A percentile compares a stretch with the other conserved stretches of the same genome.
These are phyloP conservation scores for Aspergillus piperis DNA, from an alignment of 2,329 filamentous ascomycete genomes.

Conservation along the genomic window DNA sequence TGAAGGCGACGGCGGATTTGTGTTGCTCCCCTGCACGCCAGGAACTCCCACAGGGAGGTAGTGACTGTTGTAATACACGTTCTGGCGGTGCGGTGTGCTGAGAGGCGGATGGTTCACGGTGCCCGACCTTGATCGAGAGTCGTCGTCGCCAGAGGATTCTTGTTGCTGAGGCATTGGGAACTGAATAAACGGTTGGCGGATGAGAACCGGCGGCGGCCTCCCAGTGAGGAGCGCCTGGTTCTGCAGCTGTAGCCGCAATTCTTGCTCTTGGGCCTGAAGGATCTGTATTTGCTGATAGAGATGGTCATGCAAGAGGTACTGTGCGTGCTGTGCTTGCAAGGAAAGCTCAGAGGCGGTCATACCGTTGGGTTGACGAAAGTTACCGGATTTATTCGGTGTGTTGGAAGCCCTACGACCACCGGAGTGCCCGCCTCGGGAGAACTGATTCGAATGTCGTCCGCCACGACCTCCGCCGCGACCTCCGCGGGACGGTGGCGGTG, in stretches of 20 bases:
- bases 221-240: constrained; percentile 48
- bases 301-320: constrained; percentile 51
- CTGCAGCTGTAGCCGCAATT: constrained; percentile 50
- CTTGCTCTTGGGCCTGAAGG: constrained; percentile 53
- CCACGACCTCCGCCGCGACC: constrained; percentile 53
- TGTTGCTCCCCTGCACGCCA: constrained; percentile 41
- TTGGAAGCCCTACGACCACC: constrained; percentile 59
- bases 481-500: constrained; percentile 45
- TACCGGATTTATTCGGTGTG: constrained; percentile 49
- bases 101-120: constrained; percentile 40
- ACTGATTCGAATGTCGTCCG: constrained; percentile 51
- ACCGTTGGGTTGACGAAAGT: constrained; percentile 40
- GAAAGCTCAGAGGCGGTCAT: constrained; percentile 42
- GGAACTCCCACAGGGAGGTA: constrained; percentile 42
- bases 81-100: constrained; percentile 35
- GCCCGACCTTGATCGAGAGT: constrained; percentile 39
- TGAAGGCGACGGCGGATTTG: constrained; percentile 51
- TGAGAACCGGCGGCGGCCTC: constrained; percentile 40
- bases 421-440: constrained; percentile 50
- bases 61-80: constrained; percentile 36
- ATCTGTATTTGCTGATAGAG: constrained; percentile 53
- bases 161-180: constrained; percentile 43
- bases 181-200: constrained; percentile 45
- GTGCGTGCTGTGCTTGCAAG: constrained; percentile 49
- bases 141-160: constrained; percentile 37